A percentile compares a stretch with the other conserved stretches of the same genome.
phyloP scores from a whole-genome alignment of 1,284 basidiomycete genomes.

The Rhodotorula mucilaginosa region DNA sequence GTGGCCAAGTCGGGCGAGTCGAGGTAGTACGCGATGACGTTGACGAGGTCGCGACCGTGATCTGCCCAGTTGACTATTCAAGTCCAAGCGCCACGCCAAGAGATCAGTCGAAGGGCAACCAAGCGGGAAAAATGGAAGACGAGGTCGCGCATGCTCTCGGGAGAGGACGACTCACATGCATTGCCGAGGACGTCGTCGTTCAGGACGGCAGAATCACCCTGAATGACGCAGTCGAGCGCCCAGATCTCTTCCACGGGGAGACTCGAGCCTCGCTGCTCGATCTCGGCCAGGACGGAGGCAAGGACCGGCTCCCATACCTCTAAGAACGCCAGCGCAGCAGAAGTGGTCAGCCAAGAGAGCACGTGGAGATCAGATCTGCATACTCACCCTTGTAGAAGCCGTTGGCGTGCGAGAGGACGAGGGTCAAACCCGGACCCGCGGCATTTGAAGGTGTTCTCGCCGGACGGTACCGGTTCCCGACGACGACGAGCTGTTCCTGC shows the following conservation, averaged over 20 bases:
- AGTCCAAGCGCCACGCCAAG: not conserved
- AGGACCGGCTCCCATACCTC: constrained; percentile 69
- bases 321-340: not conserved
- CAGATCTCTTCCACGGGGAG: constrained; percentile 67
- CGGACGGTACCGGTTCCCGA: constrained; percentile 31
- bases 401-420: constrained; percentile 74
- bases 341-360: not conserved
- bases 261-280: constrained; percentile 20
- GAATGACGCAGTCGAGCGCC: constrained; percentile 72
- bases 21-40: constrained; percentile 66
- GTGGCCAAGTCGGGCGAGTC: constrained; percentile 11
- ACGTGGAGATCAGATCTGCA: no score
- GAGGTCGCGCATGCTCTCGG: not conserved
- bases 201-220: constrained; percentile 69
- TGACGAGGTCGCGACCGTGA: constrained; percentile 67
- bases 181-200: constrained; percentile 61
- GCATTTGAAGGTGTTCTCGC: not conserved
- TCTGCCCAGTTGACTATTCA: constrained; percentile 65
- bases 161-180: constrained; percentile 54
- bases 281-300: constrained; percentile 50
- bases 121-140: not conserved
- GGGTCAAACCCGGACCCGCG: constrained; percentile 53
- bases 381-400: constrained; percentile 71
- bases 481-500: constrained; percentile 34
- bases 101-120: not conserved